Percentiles rank a stretch among this genome's conserved stretches.
Conservation (phyloP, 208 protist species). For the Leishmania major region DNA sequence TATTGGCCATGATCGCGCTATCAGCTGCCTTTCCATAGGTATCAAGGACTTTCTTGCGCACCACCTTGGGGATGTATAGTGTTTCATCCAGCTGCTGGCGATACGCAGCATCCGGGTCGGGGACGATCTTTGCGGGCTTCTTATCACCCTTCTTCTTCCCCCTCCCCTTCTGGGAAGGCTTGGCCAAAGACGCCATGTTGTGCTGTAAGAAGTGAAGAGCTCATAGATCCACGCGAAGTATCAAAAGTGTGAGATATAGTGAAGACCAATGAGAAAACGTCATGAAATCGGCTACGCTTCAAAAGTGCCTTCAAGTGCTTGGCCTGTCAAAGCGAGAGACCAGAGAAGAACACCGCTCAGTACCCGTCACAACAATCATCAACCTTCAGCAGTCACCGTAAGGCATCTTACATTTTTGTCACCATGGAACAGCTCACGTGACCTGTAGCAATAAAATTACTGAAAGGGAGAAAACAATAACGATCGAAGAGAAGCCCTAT, state of each 20-base stretch:
- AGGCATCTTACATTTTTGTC: neutral
- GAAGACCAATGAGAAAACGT: neutral
- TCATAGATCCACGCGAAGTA: neutral
- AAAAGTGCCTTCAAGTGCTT: no score
- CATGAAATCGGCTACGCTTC: neutral
- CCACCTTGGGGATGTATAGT: conserved; percentile 48
- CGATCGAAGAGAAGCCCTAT: conserved; percentile 6
- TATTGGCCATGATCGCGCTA: conserved; percentile 22
- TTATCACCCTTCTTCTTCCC: conserved; percentile 34
- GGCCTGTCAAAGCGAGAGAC: neutral
- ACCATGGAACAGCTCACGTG: neutral
- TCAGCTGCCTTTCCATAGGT: conserved; percentile 12
- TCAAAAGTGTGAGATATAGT: neutral
- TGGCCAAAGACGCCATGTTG: conserved; percentile 14
- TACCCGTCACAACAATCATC: neutral
- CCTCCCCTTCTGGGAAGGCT: conserved; percentile 33
- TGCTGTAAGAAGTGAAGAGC: neutral
- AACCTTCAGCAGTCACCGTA: neutral
- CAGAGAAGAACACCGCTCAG: neutral
- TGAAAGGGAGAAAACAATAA: conserved; percentile 3
- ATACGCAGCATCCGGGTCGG: conserved; percentile 54
- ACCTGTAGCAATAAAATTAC: conserved; percentile 3
- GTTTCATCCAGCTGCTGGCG: conserved; percentile 40
- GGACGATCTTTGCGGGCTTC: conserved; percentile 25
- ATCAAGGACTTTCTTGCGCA: conserved; percentile 11